Conservation (phyloP, 495 filamentous ascomycete species). For the Penicillium canescens region DNA sequence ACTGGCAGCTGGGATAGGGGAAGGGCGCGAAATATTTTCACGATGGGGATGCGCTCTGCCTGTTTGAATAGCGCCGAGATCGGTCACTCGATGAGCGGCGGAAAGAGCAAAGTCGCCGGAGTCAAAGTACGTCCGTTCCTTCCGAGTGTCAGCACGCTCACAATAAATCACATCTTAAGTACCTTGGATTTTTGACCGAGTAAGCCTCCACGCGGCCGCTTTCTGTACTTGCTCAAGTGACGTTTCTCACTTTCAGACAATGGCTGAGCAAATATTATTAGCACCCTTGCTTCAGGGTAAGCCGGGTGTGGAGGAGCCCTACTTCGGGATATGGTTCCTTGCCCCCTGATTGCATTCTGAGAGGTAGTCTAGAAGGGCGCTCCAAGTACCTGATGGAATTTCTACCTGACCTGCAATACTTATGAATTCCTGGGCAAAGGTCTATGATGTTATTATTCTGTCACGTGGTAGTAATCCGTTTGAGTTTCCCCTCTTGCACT, state of each 20-base stretch:
- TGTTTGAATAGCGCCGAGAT: conserved; percentile 25
- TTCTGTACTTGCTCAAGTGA: conserved; percentile 15
- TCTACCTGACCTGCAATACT: too few relatives aligned
- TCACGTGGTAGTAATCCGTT: too few relatives aligned
- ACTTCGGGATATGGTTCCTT: not conserved
- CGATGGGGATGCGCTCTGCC: conserved; percentile 28
- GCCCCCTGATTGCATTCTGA: not conserved
- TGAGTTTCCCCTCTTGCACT: too few relatives aligned
- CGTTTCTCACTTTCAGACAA: conserved; percentile 10
- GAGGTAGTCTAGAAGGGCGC: not conserved
- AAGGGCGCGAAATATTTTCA: conserved; percentile 30
- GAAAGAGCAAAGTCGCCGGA: conserved; percentile 35
- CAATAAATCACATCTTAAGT: conserved; percentile 2
- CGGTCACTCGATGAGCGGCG: conserved; percentile 21
- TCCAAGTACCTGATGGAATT: too few relatives aligned
- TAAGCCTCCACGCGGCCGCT: conserved; percentile 13
- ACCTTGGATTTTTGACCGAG: conserved; percentile 14
- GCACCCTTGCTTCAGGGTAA: too few relatives aligned
- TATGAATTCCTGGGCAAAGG: too few relatives aligned
- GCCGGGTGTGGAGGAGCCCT: not conserved
- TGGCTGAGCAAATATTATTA: conserved; percentile 1
- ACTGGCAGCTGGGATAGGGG: conserved; percentile 26
- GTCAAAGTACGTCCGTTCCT: conserved; percentile 36
- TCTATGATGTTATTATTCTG: too few relatives aligned
- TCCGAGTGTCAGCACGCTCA: conserved; percentile 1